A percentile compares a stretch with the other conserved stretches of the same genome.
Evolutionary conservation across 2,329 filamentous ascomycete species (phyloP).

Genomic region (Elsinoe australis): DNA sequence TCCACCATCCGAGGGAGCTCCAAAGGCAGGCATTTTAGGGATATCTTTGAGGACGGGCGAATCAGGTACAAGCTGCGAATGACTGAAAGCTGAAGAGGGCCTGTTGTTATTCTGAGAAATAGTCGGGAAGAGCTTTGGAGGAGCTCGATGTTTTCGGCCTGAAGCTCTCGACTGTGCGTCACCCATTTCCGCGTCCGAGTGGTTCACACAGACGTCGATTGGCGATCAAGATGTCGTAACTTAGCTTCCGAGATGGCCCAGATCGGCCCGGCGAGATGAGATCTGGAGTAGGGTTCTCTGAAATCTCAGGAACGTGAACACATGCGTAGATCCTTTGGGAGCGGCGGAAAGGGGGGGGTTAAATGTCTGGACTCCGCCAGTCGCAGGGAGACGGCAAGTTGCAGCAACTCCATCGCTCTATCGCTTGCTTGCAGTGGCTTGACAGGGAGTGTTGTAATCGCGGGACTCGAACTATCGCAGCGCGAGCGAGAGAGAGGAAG

Average conservation of each 20-base stretch:
- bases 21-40: conserved; percentile 11
- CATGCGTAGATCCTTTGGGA: not conserved
- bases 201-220: conserved; percentile 2
- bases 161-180: conserved; percentile 12
- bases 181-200: not conserved
- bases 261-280: conserved; percentile 10
- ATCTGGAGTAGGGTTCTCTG: not conserved
- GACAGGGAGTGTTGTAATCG: conserved; percentile 7
- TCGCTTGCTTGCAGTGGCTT: conserved; percentile 12
- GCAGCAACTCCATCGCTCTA: not conserved
- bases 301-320: conserved; percentile 9
- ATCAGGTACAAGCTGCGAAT: conserved; percentile 15
- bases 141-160: not conserved
- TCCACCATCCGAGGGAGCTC: not conserved
- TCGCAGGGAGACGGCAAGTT: not conserved
- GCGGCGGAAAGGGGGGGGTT: not conserved
- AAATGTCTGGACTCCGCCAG: not conserved
- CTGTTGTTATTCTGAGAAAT: not conserved
- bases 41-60: conserved; percentile 3
- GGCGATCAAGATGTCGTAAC: conserved; percentile 17
- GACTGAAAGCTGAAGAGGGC: conserved; percentile 13
- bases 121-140: not conserved
- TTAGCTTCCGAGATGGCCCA: conserved; percentile 15
- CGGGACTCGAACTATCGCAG: not conserved
- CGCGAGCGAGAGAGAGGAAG: not conserved